Evolutionary conservation across 2,329 filamentous ascomycete species (phyloP).

Genomic region (Colletotrichum costaricense): DNA sequence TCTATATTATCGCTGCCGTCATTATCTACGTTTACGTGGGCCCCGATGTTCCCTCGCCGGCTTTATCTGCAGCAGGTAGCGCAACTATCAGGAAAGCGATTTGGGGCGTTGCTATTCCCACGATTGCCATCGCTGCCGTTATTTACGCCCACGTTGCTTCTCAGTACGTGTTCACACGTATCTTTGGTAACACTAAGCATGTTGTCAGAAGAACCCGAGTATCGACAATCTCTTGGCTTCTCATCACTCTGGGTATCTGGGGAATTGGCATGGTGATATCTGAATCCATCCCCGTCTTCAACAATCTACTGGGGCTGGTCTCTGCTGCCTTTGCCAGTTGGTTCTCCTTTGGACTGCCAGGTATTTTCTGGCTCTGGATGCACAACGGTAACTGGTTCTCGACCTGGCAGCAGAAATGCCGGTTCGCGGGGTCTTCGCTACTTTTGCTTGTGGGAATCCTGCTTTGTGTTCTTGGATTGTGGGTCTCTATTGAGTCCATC

Average conservation of each 20-base stretch:
- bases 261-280: constrained; percentile 74
- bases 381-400: constrained; percentile 54
- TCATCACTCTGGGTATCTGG: constrained; percentile 67
- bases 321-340: constrained; percentile 73
- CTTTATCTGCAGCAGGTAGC: constrained; percentile 69
- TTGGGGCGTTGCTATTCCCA: constrained; percentile 76
- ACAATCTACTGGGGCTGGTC: constrained; percentile 72
- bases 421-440: constrained; percentile 44
- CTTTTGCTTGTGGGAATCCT: constrained; percentile 48
- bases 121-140: constrained; percentile 77
- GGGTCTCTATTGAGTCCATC: constrained; percentile 52
- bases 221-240: constrained; percentile 68
- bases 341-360: constrained; percentile 68
- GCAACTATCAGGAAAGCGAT: constrained; percentile 69
- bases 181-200: constrained; percentile 70
- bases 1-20: constrained; percentile 73
- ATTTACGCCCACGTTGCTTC: constrained; percentile 75
- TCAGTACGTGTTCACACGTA: constrained; percentile 73
- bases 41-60: constrained; percentile 70
- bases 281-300: constrained; percentile 76
- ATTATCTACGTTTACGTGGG: constrained; percentile 78
- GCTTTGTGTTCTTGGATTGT: constrained; percentile 51
- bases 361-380: constrained; percentile 61
- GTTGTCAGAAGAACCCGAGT: constrained; percentile 60
- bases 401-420: constrained; percentile 43